Evolutionary conservation across 2,329 filamentous ascomycete species (phyloP), one percentile per base, ranked within the genome.

Genomic region (Cryphonectria carpinicola): DNA sequence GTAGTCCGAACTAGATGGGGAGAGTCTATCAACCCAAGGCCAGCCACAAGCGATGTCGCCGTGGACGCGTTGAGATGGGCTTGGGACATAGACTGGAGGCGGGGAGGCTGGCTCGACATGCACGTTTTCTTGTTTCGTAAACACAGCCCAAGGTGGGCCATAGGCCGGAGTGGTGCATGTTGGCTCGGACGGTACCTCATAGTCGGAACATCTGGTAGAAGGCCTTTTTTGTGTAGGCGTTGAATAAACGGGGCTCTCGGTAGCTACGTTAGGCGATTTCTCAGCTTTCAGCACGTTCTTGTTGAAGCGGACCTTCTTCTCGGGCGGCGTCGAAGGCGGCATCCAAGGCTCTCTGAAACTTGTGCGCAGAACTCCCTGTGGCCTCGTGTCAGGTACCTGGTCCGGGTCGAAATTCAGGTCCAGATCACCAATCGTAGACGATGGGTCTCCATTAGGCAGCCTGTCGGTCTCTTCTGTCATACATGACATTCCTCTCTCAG

Each of bases 21-120:
- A 60, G 2, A 39, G 28, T 35, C 17, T 28, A 19, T 61, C 56
- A 22, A n/a, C 14, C 25, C 58, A 49, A 25, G 28, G 43, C 28
- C 19, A 61, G 39, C 56, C 66, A 56, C 66, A 67, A 13, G 25
- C 43, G 10, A 65, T 65, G 41, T 65, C 63, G 3, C 28, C 39
- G 17, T 28, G 25, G 17, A 46, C 43, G n/a, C 63, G 63, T 17
- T 52, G 43, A 13, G 63, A 28, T 6, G 63, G 63, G 19, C 63
- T 65, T 4, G 41, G 39, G n/a, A 65, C 28, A 41, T 65, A 49
- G 14, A 65, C 28, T 49, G 63, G 63, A 11, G 43, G 41, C 8
- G 63, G 63, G 14, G 63, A 65, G 14, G 4, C 63, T 17, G 63
- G 43, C 25, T 52, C 28, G 43, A 35, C 28, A 14, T 52, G 41